A percentile compares a stretch with the other conserved stretches of the same genome.
These are phyloP conservation scores for Drechslera avenae DNA, from an alignment of 2,329 filamentous ascomycete species.

Conservation along the genomic window DNA sequence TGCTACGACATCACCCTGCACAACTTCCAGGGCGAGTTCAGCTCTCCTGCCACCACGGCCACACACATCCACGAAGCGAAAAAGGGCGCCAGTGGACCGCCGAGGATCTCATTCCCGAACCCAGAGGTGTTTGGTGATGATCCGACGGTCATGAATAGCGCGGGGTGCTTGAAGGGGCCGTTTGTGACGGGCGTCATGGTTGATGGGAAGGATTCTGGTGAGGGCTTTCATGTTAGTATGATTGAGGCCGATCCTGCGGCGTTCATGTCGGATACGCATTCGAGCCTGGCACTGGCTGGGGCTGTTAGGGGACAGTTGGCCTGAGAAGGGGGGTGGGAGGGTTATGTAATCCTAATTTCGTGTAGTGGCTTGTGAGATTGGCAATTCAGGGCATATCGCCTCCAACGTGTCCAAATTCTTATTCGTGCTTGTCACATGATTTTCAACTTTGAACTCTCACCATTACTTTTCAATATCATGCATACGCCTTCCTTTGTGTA, in stretches of 20 bases:
- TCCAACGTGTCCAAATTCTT: too few species aligned
- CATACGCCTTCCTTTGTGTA: too few species aligned
- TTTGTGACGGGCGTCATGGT: slow-evolving; percentile 44
- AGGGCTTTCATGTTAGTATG: slow-evolving; percentile 56
- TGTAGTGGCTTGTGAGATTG: background rate
- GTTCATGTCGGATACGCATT: slow-evolving; percentile 62
- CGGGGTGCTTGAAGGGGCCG: slow-evolving; percentile 32
- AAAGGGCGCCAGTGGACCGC: slow-evolving; percentile 56
- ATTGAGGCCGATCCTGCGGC: slow-evolving; percentile 57
- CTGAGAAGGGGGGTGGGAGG: slow-evolving; percentile 2
- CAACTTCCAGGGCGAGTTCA: slow-evolving; percentile 58
- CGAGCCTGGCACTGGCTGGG: slow-evolving; percentile 58
- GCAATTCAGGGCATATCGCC: background rate
- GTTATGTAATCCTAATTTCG: too few species aligned
- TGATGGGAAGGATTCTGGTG: slow-evolving; percentile 54
- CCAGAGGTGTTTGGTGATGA: slow-evolving; percentile 23
- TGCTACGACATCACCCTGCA: slow-evolving; percentile 59
- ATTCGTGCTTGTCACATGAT: too few species aligned
- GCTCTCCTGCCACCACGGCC: slow-evolving; percentile 58
- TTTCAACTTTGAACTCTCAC: too few species aligned
- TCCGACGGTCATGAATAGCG: slow-evolving; percentile 24
- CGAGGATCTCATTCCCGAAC: slow-evolving; percentile 48
- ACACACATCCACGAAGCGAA: slow-evolving; percentile 62
- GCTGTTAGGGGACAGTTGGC: slow-evolving; percentile 58
- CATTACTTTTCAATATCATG: too few species aligned